These are phyloP conservation scores for Elsinoe batatas DNA, from an alignment of 2,329 filamentous ascomycete species.

Conservation along the genomic window DNA sequence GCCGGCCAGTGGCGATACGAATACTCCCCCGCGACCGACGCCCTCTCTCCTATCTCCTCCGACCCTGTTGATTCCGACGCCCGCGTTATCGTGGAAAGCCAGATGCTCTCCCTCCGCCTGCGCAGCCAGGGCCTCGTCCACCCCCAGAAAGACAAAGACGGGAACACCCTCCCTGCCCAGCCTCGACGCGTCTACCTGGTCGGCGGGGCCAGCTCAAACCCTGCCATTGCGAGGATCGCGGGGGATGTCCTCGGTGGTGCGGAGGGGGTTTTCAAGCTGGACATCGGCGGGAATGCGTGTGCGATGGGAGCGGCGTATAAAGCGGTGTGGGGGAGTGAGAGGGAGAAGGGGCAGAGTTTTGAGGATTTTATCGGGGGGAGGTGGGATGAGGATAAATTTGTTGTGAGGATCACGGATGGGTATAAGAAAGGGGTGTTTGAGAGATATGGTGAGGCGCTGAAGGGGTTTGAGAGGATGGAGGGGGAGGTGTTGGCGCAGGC, in stretches of 20 bases:
- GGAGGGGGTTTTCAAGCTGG: constrained; percentile 86
- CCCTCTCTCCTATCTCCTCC: constrained; percentile 29
- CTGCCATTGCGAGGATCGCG: constrained; percentile 73
- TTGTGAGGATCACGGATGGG: constrained; percentile 72
- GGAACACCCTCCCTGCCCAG: constrained; percentile 59
- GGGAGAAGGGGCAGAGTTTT: constrained; percentile 58
- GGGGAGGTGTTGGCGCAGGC: constrained; percentile 43
- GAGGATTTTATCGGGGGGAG: constrained; percentile 74
- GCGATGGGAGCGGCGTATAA: constrained; percentile 92
- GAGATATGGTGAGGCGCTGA: constrained; percentile 65
- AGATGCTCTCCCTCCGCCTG: constrained; percentile 81
- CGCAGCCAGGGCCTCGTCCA: constrained; percentile 68
- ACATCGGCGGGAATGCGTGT: constrained; percentile 92
- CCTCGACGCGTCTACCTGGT: constrained; percentile 88
- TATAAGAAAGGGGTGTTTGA: constrained; percentile 68
- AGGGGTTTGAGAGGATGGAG: constrained; percentile 71
- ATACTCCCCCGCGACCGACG: constrained; percentile 40
- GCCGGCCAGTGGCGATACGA: constrained; percentile 81
- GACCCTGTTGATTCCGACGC: constrained; percentile 59
- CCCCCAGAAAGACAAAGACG: constrained; percentile 33
- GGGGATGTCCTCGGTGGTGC: constrained; percentile 80
- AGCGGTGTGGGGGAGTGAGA: constrained; percentile 82
- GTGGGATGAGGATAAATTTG: constrained; percentile 77
- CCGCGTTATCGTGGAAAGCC: constrained; percentile 84
- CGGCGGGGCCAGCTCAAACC: constrained; percentile 81